Evolutionary conservation across 208 protist genomes (phyloP).

Genomic region (Zelonia costaricensis): DNA sequence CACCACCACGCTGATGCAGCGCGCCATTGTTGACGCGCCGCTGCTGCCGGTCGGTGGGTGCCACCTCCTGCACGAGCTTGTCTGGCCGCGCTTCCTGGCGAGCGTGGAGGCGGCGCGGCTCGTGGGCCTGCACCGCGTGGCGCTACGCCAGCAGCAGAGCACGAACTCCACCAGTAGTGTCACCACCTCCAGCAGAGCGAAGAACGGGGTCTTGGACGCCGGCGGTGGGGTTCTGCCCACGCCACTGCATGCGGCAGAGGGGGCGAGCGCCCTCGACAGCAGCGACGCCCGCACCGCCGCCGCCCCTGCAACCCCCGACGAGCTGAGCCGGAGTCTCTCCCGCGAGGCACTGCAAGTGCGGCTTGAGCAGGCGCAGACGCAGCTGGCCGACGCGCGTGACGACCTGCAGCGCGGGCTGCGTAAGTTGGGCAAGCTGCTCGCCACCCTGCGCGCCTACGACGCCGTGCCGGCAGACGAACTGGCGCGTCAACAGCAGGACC

Average conservation of each 20-base stretch:
- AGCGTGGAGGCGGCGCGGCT: slow-evolving; percentile 40
- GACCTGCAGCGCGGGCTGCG: slow-evolving; percentile 12
- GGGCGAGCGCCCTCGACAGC: too few relatives aligned
- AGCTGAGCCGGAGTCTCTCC: slow-evolving; percentile 18
- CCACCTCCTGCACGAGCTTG: slow-evolving; percentile 58
- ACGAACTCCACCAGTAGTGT: too few relatives aligned
- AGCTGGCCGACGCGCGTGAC: not conserved
- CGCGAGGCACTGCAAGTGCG: slow-evolving; percentile 5
- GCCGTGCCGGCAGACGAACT: slow-evolving; percentile 12
- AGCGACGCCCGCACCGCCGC: not conserved
- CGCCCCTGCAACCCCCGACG: not conserved
- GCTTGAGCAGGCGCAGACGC: slow-evolving; percentile 13
- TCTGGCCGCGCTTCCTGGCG: slow-evolving; percentile 44
- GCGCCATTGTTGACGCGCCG: slow-evolving; percentile 53
- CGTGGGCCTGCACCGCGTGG: slow-evolving; percentile 10
- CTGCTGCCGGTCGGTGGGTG: slow-evolving; percentile 54
- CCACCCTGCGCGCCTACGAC: slow-evolving; percentile 21
- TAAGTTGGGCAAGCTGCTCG: slow-evolving; percentile 22
- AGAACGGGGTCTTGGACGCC: too few relatives aligned
- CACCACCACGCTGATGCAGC: slow-evolving; percentile 36
- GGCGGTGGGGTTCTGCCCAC: too few relatives aligned
- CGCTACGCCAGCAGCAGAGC: slow-evolving; percentile 10
- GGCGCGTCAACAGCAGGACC: slow-evolving; percentile 7
- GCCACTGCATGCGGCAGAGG: too few relatives aligned
- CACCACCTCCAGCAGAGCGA: too few relatives aligned